Evolutionary conservation across 306 rosid genomes (phyloP).

Genomic region (Spatholobus suberectus): DNA sequence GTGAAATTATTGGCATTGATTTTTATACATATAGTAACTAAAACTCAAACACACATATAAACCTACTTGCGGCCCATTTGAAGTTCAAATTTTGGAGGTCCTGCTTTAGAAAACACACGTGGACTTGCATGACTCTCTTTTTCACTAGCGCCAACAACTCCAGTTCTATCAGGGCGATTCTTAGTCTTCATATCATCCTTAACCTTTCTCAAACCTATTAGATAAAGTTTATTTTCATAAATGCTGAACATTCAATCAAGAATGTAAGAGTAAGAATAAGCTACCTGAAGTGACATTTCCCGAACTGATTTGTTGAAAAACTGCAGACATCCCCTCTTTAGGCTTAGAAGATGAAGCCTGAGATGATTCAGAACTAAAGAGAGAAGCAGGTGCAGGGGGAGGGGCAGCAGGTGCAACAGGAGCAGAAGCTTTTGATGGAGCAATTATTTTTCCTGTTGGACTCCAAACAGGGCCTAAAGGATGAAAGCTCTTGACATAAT

Average conservation of each 20-base stretch:
- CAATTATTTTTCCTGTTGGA: slow-evolving; percentile 69
- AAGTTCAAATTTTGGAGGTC: slow-evolving; percentile 94
- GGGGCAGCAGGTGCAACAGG: slow-evolving; percentile 79
- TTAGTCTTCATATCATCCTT: slow-evolving; percentile 92
- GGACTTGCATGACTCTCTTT: slow-evolving; percentile 64
- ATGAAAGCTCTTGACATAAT: slow-evolving; percentile 80
- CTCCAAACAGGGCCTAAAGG: slow-evolving; percentile 97
- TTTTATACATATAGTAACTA: slow-evolving; percentile 25
- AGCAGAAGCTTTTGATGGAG: slow-evolving; percentile 67
- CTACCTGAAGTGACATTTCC: slow-evolving; percentile 82
- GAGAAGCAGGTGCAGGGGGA: slow-evolving; percentile 88
- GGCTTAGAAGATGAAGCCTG: slow-evolving; percentile 86
- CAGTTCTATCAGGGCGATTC: slow-evolving; percentile 84
- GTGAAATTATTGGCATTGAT: slow-evolving; percentile 17
- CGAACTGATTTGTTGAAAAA: slow-evolving; percentile 73
- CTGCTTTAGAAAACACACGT: slow-evolving; percentile 66
- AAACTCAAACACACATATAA: not conserved
- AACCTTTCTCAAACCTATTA: slow-evolving; percentile 87
- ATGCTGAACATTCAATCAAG: slow-evolving; percentile 30
- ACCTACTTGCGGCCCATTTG: slow-evolving; percentile 99
- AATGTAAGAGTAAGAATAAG: slow-evolving; percentile 27
- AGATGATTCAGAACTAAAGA: slow-evolving; percentile 76
- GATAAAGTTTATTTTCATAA: slow-evolving; percentile 25
- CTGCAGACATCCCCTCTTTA: slow-evolving; percentile 92
- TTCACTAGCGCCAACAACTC: slow-evolving; percentile 64